Percentiles rank a stretch among this genome's conserved stretches.
These are phyloP conservation scores for Termitomyces sp. DNA, from an alignment of 768 basidiomycete species.

Conservation along the genomic window DNA sequence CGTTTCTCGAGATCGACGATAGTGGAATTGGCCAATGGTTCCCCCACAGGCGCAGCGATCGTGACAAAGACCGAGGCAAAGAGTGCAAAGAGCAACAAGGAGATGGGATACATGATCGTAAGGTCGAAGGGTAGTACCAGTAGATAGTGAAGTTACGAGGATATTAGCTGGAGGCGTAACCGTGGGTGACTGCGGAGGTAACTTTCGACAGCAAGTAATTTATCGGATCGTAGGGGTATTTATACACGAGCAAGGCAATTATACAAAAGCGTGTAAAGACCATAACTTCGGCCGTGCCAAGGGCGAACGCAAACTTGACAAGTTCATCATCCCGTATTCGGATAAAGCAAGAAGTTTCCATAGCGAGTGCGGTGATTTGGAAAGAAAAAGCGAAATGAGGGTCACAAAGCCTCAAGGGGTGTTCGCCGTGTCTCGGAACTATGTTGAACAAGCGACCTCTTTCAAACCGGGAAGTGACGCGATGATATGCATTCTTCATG, in stretches of 20 bases:
- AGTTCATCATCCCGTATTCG: slow-evolving; percentile 11
- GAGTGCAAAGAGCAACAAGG: slow-evolving; percentile 29
- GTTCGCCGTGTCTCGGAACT: slow-evolving; percentile 1
- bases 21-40: slow-evolving; percentile 22
- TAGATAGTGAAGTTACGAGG: slow-evolving; percentile 3
- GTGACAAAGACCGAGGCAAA: slow-evolving; percentile 34
- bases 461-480: slow-evolving; percentile 9
- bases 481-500: slow-evolving; percentile 1
- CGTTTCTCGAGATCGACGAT: slow-evolving; percentile 40
- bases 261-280: slow-evolving; percentile 11
- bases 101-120: slow-evolving; percentile 32
- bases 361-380: slow-evolving; percentile 1
- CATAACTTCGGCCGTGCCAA: slow-evolving; percentile 5
- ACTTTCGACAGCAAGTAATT: slow-evolving; percentile 13
- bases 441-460: slow-evolving; percentile 2
- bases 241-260: slow-evolving; percentile 14
- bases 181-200: slow-evolving; percentile 11
- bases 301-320: slow-evolving; percentile 8
- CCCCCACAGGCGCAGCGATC: slow-evolving; percentile 41
- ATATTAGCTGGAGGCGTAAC: slow-evolving; percentile 4
- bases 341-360: slow-evolving; percentile 8
- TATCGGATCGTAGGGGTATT: slow-evolving; percentile 15
- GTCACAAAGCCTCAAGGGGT: background rate
- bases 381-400: background rate
- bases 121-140: slow-evolving; percentile 3